Evolutionary conservation across 345 rosid species (phyloP), one percentile per base, ranked within the genome.

Genomic region (Murraya paniculata): DNA sequence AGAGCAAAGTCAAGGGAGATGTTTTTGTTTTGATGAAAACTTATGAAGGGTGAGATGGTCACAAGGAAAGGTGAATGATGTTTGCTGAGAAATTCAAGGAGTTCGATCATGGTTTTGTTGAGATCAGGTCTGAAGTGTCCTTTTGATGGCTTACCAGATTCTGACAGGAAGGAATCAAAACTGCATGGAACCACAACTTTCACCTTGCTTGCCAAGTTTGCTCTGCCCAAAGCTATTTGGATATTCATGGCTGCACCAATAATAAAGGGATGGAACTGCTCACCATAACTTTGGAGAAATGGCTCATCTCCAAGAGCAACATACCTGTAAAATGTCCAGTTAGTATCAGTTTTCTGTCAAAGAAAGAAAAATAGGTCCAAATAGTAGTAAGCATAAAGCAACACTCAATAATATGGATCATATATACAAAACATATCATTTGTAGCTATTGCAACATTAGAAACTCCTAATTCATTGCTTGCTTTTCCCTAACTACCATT

Each of bases 251-350:
- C 97, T 73, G 97, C 94, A 72, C 98, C 97, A 55, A 91, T 83
- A 60, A 92, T 91, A 72, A 79, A 91, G 9, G 97, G 91, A 74
- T n/a, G 89, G 85, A 88, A 95, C 77, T 88, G 94, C 73, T 91
- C 88, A 8, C 91, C 88, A 65, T 91, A 86, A 71, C 87, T 87
- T 72, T 31, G 87, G 38, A 81, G 91, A 87, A 95, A 93, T 30
- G 98, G 93, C 64, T 95, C 98, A 73, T 95, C 94, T 74, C 98
- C 98, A 74, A 93, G 87, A 59, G 97, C 91, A 81, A 95, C 82
- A 55, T 91, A 88, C 89, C 98, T 95, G 85, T 9, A 83, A 77
- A 77, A 28, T 25, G 14, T 53, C 74, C 30, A 36, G 41, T 72
- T 75, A 53, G 76, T 74, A 53, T 38, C 65, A 33, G 8, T 74